phyloP scores from a whole-genome alignment of 1,284 basidiomycete genomes.

The Cutaneotrichosporon arboriforme region DNA sequence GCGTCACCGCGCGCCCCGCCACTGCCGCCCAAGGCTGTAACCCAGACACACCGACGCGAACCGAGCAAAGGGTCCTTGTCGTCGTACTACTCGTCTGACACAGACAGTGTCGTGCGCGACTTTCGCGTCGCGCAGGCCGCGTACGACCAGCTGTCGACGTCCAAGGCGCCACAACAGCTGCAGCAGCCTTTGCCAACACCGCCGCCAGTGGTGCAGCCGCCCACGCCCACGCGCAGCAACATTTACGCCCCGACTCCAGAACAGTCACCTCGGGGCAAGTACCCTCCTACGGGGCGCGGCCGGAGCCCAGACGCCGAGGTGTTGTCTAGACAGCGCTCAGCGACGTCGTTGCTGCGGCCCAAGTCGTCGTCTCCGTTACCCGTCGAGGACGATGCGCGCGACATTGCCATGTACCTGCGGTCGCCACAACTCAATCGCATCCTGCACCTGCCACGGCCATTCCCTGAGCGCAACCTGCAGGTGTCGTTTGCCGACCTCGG shows the following conservation, averaged over 20 bases:
- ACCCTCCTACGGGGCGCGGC: background rate
- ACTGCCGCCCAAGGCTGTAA: background rate
- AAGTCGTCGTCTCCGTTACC: conserved; percentile 11
- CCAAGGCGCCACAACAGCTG: background rate
- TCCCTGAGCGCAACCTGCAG: conserved; percentile 62
- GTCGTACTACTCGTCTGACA: conserved; percentile 11
- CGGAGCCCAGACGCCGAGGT: conserved; percentile 2
- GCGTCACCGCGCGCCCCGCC: background rate
- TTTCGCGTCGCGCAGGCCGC: conserved; percentile 17
- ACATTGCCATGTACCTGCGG: conserved; percentile 59
- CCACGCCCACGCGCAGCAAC: background rate
- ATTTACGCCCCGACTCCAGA: conserved; percentile 8
- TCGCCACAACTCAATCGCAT: conserved; percentile 78
- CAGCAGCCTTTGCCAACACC: background rate
- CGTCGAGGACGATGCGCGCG: conserved; percentile 20
- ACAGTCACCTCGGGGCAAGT: conserved; percentile 4
- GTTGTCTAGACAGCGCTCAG: conserved; percentile 8
- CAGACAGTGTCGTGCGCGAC: conserved; percentile 16
- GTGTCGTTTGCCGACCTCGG: conserved; percentile 92
- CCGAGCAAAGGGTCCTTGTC: conserved; percentile 3
- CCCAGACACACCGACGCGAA: conserved; percentile 6
- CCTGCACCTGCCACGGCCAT: conserved; percentile 65
- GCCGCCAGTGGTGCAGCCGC: background rate
- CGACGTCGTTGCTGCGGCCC: conserved; percentile 5
- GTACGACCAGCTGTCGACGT: conserved; percentile 10